Evolutionary conservation across 768 basidiomycete species (phyloP), one percentile per base, ranked within the genome.

Genomic region (Asterophora parasitica): DNA sequence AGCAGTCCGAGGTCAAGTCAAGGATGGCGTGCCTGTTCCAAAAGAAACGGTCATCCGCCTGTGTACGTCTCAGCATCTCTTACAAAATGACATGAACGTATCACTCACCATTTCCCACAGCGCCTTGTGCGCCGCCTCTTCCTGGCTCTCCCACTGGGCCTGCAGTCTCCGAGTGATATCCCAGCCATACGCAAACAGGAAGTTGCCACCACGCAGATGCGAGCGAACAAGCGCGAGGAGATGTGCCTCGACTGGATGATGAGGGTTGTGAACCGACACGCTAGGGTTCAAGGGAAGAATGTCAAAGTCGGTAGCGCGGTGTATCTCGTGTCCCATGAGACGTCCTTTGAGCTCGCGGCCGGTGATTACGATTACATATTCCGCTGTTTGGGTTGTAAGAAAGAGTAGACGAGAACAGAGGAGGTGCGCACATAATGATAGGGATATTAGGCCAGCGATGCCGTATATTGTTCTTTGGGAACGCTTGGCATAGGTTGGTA

Each of bases 41-140:
- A 68, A 98, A 98, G 70, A 99, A 99, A 53, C 94, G 78, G 60
- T 96, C 92, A 55, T 99, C 96, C 32, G 85, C 86, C 85, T 94
- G 58, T 12, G 51, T 20, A 33, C 13, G 9, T 16, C 12, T 49
- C 34, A 38, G 15, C 4, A 17, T 37, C 9, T 8, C 32, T 23
- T 23, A 1, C 3, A 31, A 16, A 35, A 19, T 30, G 1, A 23
- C 11, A 28, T 10, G 30, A 7, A 12, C 2, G 4, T 30, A 23
- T 19, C 27, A 74, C 80, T 46, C 61, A 90, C 92, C 65, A 79
- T 74, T 70, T 91, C 81, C 88, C 86, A 94, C 39, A 88, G 70
- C 8, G 83, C 71, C 61, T 70, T 83, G 17, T 68, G 72, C 19
- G 65, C 65, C 32, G 80, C 78, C 28, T 68, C 60, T 39, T 81